Percentiles rank a stretch among this genome's conserved stretches.
phyloP scores from a whole-genome alignment of 805 yeast genomes.

The Wickerhamiella galacta region DNA sequence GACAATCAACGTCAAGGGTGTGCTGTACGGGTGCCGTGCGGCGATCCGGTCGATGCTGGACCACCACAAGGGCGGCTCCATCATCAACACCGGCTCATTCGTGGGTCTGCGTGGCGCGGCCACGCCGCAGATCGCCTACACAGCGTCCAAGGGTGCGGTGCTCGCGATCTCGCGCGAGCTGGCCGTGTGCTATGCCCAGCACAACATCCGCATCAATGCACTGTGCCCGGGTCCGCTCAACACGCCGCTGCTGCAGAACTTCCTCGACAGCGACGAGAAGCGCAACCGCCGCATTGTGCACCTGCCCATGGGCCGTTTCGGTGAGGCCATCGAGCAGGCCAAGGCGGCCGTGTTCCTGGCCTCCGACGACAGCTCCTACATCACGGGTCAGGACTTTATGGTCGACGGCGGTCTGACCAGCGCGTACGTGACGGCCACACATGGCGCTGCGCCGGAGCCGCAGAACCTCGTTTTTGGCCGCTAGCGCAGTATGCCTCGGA shows the following conservation, averaged over 20 bases:
- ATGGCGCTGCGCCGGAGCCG: slow-evolving; percentile 14
- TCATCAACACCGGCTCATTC: slow-evolving; percentile 25
- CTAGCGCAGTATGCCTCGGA: slow-evolving; percentile 2
- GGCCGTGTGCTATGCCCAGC: slow-evolving; percentile 45
- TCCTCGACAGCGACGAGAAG: slow-evolving; percentile 36
- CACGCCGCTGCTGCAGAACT: slow-evolving; percentile 43
- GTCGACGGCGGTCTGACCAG: slow-evolving; percentile 36
- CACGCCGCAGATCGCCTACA: slow-evolving; percentile 25
- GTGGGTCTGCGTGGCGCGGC: slow-evolving; percentile 25
- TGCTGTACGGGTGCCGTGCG: slow-evolving; percentile 22
- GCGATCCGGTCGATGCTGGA: slow-evolving; percentile 21
- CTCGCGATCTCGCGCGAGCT: slow-evolving; percentile 25
- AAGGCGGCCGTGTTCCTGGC: slow-evolving; percentile 45
- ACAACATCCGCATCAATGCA: slow-evolving; percentile 37
- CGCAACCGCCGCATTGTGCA: slow-evolving; percentile 26
- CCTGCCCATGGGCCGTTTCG: slow-evolving; percentile 41
- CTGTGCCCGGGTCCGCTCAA: slow-evolving; percentile 45
- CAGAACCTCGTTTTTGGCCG: slow-evolving; percentile 19
- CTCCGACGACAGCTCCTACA: slow-evolving; percentile 31
- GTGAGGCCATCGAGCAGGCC: slow-evolving; percentile 48
- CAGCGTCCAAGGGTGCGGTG: slow-evolving; percentile 26
- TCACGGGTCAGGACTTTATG: slow-evolving; percentile 45
- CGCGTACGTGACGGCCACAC: slow-evolving; percentile 18
- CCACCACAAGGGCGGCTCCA: slow-evolving; percentile 18
- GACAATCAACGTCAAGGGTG: slow-evolving; percentile 25